Evolutionary conservation across 1,284 basidiomycete species (phyloP).

Genomic region (Ceratobasidium sp.): DNA sequence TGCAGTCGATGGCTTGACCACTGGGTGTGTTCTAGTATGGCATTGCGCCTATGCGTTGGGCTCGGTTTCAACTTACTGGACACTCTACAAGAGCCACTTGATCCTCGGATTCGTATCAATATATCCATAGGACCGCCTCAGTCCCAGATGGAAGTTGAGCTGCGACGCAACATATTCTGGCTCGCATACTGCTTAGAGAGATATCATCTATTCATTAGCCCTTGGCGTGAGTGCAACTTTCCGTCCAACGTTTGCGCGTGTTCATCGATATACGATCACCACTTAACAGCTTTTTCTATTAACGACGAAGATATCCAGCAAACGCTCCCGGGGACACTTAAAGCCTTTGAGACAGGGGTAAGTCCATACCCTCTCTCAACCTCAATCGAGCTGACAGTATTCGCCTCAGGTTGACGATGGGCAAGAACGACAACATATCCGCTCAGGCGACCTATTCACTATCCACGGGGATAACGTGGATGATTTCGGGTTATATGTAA

Average conservation of each 20-base stretch:
- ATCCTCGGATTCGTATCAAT: background rate
- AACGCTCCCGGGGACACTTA: conserved; percentile 38
- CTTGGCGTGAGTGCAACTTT: conserved; percentile 15
- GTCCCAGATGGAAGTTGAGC: conserved; percentile 39
- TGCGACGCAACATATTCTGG: conserved; percentile 41
- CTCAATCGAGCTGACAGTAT: background rate
- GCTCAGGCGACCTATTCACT: conserved; percentile 30
- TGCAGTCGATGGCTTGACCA: conserved; percentile 31
- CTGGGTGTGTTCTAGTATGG: conserved; percentile 1
- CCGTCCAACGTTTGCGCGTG: no score
- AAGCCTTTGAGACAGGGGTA: conserved; percentile 44
- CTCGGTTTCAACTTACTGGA: conserved; percentile 29
- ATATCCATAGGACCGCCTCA: conserved; percentile 8
- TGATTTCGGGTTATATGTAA: conserved; percentile 35
- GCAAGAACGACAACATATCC: conserved; percentile 21
- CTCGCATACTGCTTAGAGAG: conserved; percentile 25
- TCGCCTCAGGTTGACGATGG: conserved; percentile 8
- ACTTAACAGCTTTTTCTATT: conserved; percentile 7
- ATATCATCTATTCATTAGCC: conserved; percentile 3
- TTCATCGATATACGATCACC: no score
- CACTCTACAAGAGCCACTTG: background rate
- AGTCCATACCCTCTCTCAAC: background rate
- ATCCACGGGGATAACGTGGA: conserved; percentile 11
- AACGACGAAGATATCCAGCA: conserved; percentile 48
- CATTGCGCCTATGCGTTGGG: conserved; percentile 19